A percentile compares a stretch with the other conserved stretches of the same genome.
These are phyloP conservation scores for Rhipidocladum racemiflorum DNA, from an alignment of 176 grass and related monocot genomes.

Conservation along the genomic window DNA sequence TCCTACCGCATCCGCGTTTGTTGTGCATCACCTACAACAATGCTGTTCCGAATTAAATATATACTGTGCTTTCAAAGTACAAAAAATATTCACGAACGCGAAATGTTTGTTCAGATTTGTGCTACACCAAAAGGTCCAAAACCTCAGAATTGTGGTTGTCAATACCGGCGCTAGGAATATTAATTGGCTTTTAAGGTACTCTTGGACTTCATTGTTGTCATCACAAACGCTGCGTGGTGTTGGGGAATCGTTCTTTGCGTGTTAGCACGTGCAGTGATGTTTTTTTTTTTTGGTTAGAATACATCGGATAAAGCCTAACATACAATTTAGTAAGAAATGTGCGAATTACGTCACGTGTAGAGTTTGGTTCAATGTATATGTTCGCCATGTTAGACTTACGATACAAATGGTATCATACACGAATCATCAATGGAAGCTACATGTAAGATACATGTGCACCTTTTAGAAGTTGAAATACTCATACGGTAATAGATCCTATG, in stretches of 20 bases:
- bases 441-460: too few species aligned
- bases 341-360: too few species aligned
- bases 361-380: too few species aligned
- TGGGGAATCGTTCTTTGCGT: background rate
- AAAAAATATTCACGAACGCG: background rate
- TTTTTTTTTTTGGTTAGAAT: too few species aligned
- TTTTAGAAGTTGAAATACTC: too few species aligned
- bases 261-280: too few species aligned
- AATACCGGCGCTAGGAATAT: background rate
- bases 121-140: background rate
- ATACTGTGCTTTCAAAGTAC: background rate
- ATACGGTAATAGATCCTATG: too few species aligned
- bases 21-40: background rate
- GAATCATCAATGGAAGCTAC: too few species aligned
- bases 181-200: background rate
- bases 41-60: background rate
- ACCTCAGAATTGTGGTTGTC: background rate
- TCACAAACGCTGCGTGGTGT: background rate
- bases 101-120: background rate
- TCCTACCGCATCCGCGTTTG: background rate
- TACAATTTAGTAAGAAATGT: too few species aligned
- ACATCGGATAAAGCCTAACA: too few species aligned
- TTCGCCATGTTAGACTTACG: too few species aligned
- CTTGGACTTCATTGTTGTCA: background rate
- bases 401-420: too few species aligned